phyloP scores from a whole-genome alignment of 495 filamentous ascomycete species.

The Lasiosphaeria hispida region DNA sequence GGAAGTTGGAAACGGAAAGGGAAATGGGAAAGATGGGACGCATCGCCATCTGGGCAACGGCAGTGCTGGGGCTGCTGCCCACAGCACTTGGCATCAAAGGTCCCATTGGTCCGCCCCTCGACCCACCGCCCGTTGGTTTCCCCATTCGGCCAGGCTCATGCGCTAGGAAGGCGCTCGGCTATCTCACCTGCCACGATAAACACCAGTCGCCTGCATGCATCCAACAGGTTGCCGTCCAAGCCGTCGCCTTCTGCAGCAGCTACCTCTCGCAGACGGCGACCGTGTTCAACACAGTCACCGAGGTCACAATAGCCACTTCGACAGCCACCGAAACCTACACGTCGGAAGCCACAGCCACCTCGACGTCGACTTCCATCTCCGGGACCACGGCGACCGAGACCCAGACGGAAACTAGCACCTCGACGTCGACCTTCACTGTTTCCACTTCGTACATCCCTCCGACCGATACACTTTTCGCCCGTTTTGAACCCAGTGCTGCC shows the following conservation, averaged over 20 bases:
- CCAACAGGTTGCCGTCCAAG: not conserved
- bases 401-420: not conserved
- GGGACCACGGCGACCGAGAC: slow-evolving; percentile 1
- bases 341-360: not conserved
- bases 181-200: not conserved
- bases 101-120: not conserved
- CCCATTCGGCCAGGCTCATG: not conserved
- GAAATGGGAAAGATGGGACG: not conserved
- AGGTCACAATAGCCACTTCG: not conserved
- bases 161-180: not conserved
- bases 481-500: not conserved
- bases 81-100: not conserved
- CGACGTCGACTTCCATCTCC: not conserved
- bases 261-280: slow-evolving; percentile 2
- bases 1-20: not conserved
- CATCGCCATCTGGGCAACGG: not conserved
- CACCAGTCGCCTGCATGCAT: not conserved
- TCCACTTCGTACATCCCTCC: not conserved
- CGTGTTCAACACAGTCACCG: not conserved
- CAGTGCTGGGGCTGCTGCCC: not conserved
- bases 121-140: not conserved
- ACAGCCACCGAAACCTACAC: not conserved
- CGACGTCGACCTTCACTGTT: not conserved
- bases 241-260: slow-evolving; percentile 5
- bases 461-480: not conserved